Base-by-base conservation (phyloP, 2,329 filamentous ascomycete species). In the Knufia petricola region DNA sequence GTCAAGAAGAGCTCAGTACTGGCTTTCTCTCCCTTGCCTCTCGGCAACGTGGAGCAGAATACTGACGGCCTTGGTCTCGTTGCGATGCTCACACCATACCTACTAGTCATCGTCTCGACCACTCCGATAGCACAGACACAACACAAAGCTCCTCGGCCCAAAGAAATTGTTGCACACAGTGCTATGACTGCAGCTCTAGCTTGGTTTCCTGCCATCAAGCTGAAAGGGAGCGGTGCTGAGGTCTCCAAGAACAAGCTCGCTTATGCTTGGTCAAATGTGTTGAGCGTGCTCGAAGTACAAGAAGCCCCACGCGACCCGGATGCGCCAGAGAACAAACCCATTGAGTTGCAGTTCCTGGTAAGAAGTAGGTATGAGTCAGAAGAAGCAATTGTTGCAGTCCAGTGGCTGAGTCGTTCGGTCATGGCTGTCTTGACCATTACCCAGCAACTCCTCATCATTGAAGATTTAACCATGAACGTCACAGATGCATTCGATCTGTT, bases 221-320 rank as follows among this genome's bases (percentile, higher is more conserved):
- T 98, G 37, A 96, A 96, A 65, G 78, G 79, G 13, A 77, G 80
- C 8, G 82, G 87, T 53, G 71, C 78, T 1, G 74, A 77, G 40
- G 79, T 78, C 0, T 81, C 79, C 3, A 84, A 81, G 58, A 77
- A 81, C 6, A 96, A 98, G 65, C 76, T 98, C 15, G 90, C 87
- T 0, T 98, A 98, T 68, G 95, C 89, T 66, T 98, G 92, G 92
- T 96, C 92, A 1, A 96, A 96, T 60, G 81, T 96, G n/a, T 70
- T 98, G 55, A 96, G 89, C 0, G 82, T 98, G 3, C 70, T 98
- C 20, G 92, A 98, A 55, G 80, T 96, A 9, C 82, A 90, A 45
- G 84, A 92, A 57, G 72, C 82, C 10, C 75, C 76, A 17, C 67
- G 66, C 8, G 65, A 71, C 3, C 68, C 73, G 20, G 63, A 76